A percentile compares a stretch with the other conserved stretches of the same genome.
Conservation (phyloP, 2,329 filamentous ascomycete genomes). For the Simplicillium aogashimaense region DNA sequence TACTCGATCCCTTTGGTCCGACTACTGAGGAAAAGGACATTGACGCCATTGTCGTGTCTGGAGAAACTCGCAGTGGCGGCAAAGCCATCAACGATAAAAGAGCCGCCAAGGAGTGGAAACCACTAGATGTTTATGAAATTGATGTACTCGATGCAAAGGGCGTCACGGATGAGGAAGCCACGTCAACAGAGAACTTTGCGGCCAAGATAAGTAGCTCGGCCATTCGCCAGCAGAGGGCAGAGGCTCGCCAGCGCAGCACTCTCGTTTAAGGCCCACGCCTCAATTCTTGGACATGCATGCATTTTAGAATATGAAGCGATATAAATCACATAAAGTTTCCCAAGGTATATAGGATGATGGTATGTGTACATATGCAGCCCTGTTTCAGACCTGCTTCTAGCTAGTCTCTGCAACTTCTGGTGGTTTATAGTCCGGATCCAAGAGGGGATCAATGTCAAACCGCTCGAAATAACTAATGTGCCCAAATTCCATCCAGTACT, state of each 20-base stretch:
- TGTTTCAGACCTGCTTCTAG: background rate
- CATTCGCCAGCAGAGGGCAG: slow-evolving; percentile 48
- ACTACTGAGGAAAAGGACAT: slow-evolving; percentile 76
- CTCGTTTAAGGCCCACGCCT: slow-evolving; percentile 2
- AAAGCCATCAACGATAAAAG: slow-evolving; percentile 79
- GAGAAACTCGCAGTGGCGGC: slow-evolving; percentile 78
- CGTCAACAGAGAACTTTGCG: slow-evolving; percentile 52
- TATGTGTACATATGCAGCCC: background rate
- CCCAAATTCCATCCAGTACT: slow-evolving; percentile 63
- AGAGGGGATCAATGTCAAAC: slow-evolving; percentile 46
- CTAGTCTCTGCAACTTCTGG: slow-evolving; percentile 14
- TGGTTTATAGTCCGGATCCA: background rate
- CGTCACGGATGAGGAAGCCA: slow-evolving; percentile 18
- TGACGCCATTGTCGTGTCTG: slow-evolving; percentile 74
- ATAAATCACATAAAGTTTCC: background rate
- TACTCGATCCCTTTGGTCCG: slow-evolving; percentile 82
- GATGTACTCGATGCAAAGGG: slow-evolving; percentile 64
- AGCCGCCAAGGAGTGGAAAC: slow-evolving; percentile 62
- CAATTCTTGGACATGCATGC: background rate
- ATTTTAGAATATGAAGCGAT: background rate
- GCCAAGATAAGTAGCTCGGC: slow-evolving; percentile 88
- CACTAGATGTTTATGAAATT: slow-evolving; percentile 76
- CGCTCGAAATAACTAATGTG: slow-evolving; percentile 53
- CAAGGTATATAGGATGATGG: too few species aligned
- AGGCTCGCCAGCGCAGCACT: slow-evolving; percentile 12